Conservation (phyloP, 1,284 basidiomycete species). For the Ustilago trichophora region DNA sequence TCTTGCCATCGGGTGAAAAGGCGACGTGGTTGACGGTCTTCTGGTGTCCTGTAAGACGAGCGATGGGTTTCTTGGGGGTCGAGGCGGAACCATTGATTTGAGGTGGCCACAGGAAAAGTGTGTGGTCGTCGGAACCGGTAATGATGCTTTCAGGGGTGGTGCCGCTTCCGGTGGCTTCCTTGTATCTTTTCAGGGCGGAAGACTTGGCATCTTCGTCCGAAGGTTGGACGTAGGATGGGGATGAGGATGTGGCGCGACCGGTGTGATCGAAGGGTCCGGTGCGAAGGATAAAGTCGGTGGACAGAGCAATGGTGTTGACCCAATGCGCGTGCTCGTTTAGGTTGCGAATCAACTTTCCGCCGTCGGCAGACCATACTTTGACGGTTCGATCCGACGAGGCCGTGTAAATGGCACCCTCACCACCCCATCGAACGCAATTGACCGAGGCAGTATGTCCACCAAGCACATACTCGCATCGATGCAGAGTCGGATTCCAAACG, state of each 20-base stretch:
- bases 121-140: slow-evolving; percentile 91
- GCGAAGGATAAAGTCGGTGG: slow-evolving; percentile 91
- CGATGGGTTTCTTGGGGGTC: slow-evolving; percentile 79
- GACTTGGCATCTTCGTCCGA: slow-evolving; percentile 15
- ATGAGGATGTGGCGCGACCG: slow-evolving; percentile 22
- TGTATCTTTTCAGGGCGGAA: slow-evolving; percentile 72
- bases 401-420: slow-evolving; percentile 74
- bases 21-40: slow-evolving; percentile 93
- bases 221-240: slow-evolving; percentile 36
- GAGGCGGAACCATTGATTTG: slow-evolving; percentile 45
- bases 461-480: slow-evolving; percentile 82
- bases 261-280: slow-evolving; percentile 95
- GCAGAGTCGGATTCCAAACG: slow-evolving; percentile 83
- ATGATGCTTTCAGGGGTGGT: slow-evolving; percentile 78
- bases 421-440: slow-evolving; percentile 95
- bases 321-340: slow-evolving; percentile 97
- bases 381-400: slow-evolving; percentile 93
- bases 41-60: slow-evolving; percentile 91
- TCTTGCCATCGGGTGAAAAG: slow-evolving; percentile 92
- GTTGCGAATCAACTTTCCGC: slow-evolving; percentile 73
- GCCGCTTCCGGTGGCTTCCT: slow-evolving; percentile 76
- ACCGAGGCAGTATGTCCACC: slow-evolving; percentile 94
- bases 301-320: slow-evolving; percentile 95
- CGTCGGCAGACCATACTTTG: slow-evolving; percentile 88
- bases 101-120: slow-evolving; percentile 68